Percentiles rank a stretch among this genome's conserved stretches.
These are phyloP conservation scores for Fusarium tjaetaba DNA, from an alignment of 2,329 filamentous ascomycete species.

Conservation along the genomic window DNA sequence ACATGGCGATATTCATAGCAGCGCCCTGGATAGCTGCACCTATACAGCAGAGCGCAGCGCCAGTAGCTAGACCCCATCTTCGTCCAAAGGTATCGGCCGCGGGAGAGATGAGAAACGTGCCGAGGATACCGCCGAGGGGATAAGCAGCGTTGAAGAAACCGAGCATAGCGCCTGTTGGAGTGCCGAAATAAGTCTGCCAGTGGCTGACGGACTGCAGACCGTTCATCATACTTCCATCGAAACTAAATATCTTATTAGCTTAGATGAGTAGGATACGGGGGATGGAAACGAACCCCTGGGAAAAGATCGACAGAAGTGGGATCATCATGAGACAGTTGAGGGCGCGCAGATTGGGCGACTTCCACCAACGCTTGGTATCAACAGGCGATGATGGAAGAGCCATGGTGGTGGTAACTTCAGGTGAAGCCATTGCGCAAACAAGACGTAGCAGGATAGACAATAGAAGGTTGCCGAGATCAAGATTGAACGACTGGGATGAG, in stretches of 20 bases:
- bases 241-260: not conserved
- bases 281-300: not conserved
- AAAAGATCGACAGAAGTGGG: not conserved
- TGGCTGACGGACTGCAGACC: not conserved
- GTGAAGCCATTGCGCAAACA: not conserved
- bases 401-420: not conserved
- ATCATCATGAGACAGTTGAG: constrained; percentile 1
- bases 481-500: not conserved
- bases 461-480: not conserved
- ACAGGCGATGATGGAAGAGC: not conserved
- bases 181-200: not conserved
- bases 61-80: not conserved
- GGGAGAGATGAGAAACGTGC: not conserved
- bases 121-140: not conserved
- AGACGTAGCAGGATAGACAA: not conserved
- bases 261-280: too few species aligned
- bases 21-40: not conserved
- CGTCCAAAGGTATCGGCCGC: not conserved
- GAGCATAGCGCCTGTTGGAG: not conserved
- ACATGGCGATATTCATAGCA: constrained; percentile 2
- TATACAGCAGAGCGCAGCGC: not conserved
- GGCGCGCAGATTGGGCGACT: not conserved
- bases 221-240: constrained; percentile 6
- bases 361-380: not conserved
- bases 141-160: not conserved